These are phyloP conservation scores for Ophiobolus disseminans DNA, from an alignment of 2,329 filamentous ascomycete species.

Conservation along the genomic window DNA sequence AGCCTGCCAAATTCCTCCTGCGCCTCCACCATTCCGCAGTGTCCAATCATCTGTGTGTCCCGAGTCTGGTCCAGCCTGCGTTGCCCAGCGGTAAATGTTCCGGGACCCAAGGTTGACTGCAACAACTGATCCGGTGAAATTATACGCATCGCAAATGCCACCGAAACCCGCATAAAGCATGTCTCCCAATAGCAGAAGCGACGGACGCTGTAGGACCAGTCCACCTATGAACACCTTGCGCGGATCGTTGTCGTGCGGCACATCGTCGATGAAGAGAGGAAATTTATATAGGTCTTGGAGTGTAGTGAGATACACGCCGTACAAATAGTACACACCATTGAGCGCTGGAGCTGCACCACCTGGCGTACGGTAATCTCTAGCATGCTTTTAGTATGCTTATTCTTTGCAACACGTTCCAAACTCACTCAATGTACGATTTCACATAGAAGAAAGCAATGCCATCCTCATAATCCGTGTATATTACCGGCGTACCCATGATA, in stretches of 20 bases:
- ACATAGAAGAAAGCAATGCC: conserved; percentile 36
- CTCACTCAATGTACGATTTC: conserved; percentile 36
- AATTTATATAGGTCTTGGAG: conserved; percentile 53
- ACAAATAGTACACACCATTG: conserved; percentile 52
- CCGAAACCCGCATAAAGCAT: conserved; percentile 62
- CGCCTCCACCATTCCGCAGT: conserved; percentile 24
- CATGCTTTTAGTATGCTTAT: neutral
- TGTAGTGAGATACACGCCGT: conserved; percentile 51
- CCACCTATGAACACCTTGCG: conserved; percentile 61
- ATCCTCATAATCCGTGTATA: conserved; percentile 27
- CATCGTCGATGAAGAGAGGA: conserved; percentile 58
- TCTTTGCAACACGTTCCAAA: too few relatives aligned
- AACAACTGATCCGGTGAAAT: conserved; percentile 55
- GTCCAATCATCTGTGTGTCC: conserved; percentile 24
- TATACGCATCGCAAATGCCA: conserved; percentile 63
- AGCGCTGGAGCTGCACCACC: conserved; percentile 38
- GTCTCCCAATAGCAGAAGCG: conserved; percentile 55
- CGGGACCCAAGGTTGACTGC: conserved; percentile 23
- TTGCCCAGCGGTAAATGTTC: conserved; percentile 21
- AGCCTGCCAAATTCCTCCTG: conserved; percentile 25
- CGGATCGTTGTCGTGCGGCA: conserved; percentile 55
- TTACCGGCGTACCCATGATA: conserved; percentile 29
- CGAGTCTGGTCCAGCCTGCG: conserved; percentile 19
- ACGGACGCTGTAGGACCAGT: conserved; percentile 60
- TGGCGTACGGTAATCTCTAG: conserved; percentile 28